Base-by-base conservation (phyloP, 257 asterid species). In the Nicotiana attenuata region DNA sequence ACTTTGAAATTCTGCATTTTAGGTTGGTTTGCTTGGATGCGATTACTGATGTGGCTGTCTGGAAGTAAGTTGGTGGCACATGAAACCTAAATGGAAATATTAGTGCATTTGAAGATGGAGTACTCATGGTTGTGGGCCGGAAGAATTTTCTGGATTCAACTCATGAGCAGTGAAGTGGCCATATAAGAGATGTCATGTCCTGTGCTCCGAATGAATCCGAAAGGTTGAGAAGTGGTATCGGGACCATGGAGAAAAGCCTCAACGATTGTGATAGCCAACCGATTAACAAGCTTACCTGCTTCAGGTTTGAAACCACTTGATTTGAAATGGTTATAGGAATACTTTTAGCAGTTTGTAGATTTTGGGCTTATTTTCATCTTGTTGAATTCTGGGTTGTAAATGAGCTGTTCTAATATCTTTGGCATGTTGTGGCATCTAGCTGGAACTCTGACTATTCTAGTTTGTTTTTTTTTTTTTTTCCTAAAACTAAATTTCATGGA, bases 21-120 rank as follows among this genome's bases (percentile, higher is more conserved):
- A 71, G 78, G 59, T 41, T 71, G 59, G n/a, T 71, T 31, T 71
- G 7, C 20, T 71, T 38, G 56, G 78, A 31, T 71, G 35, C 41
- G 78, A 69, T 69, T 69, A 53, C 4, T 69, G 78, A 69, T 69
- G 59, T 69, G 78, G 59, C 59, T 20, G 31, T 69, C 78, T 69
- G 59, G 26, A 69, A 41, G 59, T 69, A 69, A 20, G 78, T 3
- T 69, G 59, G 56, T 38, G 77, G 59, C 35, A 69, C 59, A 41
- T 69, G 59, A 20, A 41, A n/a, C 59, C 17, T n/a, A 41, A n/a
- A 20, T 69, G 20, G 31, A n/a, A 41, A 41, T 69, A 41, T 20
- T 13, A 69, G 35, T 41, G 78, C 78, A 20, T 20, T 69, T 41
- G 57, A 41, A 69, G 78, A 69, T 69, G 59, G 59, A 41, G 78